Evolutionary conservation across 345 rosid species (phyloP).

Genomic region (Mangifera indica): DNA sequence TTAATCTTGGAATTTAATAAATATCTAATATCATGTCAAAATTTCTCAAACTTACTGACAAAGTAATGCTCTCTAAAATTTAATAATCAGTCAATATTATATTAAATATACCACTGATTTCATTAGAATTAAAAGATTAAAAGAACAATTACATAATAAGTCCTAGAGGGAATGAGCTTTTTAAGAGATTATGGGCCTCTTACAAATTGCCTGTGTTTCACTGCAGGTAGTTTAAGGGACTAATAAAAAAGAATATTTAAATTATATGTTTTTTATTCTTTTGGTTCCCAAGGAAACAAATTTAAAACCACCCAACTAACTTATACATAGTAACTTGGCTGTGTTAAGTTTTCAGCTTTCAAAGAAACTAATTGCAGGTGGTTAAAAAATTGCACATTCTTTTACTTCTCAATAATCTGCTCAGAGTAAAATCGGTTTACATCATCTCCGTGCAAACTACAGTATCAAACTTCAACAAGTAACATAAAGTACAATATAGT

Average conservation of each 20-base stretch:
- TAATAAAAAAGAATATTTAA: background rate
- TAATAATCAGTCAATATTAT: background rate
- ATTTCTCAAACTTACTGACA: slow-evolving; percentile 11
- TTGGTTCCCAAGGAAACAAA: background rate
- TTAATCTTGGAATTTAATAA: slow-evolving; percentile 30
- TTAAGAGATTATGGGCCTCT: background rate
- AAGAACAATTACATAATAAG: background rate
- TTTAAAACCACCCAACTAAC: background rate
- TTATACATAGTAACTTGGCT: background rate
- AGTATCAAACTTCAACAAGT: background rate
- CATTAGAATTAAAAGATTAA: slow-evolving; percentile 8
- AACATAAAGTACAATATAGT: background rate
- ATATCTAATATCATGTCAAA: slow-evolving; percentile 19
- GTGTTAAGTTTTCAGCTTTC: background rate
- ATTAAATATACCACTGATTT: slow-evolving; percentile 6
- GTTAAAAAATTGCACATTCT: background rate
- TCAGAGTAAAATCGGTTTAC: background rate
- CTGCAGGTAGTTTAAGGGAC: background rate
- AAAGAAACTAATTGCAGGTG: background rate
- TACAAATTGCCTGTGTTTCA: background rate
- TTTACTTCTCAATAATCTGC: background rate
- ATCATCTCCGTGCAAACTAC: background rate
- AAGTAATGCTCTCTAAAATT: slow-evolving; percentile 1
- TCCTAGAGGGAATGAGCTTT: background rate
- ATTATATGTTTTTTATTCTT: background rate